Base-by-base conservation (phyloP, 176 grass and related monocot genomes). In the Triticum timopheevii region DNA sequence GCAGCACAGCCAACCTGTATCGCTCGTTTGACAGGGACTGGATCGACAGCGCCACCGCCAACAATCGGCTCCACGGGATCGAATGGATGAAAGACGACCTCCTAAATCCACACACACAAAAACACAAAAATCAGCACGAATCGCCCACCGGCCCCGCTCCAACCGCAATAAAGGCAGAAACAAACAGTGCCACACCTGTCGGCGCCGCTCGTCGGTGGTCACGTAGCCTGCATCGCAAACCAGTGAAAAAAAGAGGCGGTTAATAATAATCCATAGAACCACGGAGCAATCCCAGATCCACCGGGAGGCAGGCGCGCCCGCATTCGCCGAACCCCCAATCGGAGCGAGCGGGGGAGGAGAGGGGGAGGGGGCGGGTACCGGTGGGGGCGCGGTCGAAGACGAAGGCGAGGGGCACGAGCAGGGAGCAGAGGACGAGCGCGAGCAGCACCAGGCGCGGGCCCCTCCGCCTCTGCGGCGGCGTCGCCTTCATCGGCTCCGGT, bases 351-450 rank as follows among this genome's bases (percentile, higher is more conserved):
- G 28, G 72, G 56, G 24, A 7, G n/a, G 23, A n/a, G 34, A 7
- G 10, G 64, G 10, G 17, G 66, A 19, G 25, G 4, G 4, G 23
- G 23, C 16, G 38, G 3, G 24, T 66, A 97, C 95, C 95, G 59
- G 95, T 65, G 19, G 91, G 85, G 69, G 85, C 87, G 80, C 81
- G 88, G 69, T 90, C 91, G 91, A 98, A 92, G 80, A 95, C 25
- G 85, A 98, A 94, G 44, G 86, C 90, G 69, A 98, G 62, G 44
- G 96, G 96, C 10, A 98, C 90, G 90, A 98, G 96, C 28, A 95
- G 86, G 24, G 91, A 98, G 88, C 90, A 98, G 76, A 95, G 58
- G 84, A 98, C 88, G 54, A 98, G 91, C 33, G 90, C 93, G 24
- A 95, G 96, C 88, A 94, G 91, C 76, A 81, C 93, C 56, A 49